Evolutionary conservation across 805 yeast genomes (phyloP), one percentile per base, ranked within the genome.

Genomic region (Myxozyma kluyveri): DNA sequence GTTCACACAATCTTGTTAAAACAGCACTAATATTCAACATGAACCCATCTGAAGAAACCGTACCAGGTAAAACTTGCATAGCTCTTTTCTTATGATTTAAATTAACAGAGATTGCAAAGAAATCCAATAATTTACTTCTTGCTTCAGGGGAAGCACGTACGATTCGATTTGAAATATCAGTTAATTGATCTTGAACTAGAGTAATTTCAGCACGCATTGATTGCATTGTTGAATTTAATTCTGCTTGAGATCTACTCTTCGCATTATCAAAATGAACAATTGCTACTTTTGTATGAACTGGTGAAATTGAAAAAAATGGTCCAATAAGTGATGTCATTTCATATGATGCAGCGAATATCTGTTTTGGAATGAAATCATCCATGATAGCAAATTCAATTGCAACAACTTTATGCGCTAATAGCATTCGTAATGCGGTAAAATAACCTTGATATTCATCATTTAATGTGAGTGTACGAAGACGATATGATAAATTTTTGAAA

Each of bases 1-100:
- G 99, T 64, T 82, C 80, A 32, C 95, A 83, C 53, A 93, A 77
- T 62, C 78, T 80, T 53, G 85, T 76, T 54, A 89, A 70, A 1
- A 90, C 72, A 54, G 81, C 65, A 0, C 89, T 74, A 17, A 88
- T 75, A 68, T 91, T 91, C 47, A 83, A 73, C 86, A 89, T 85
- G 56, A 93, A 77, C 1, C 88, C 88, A 71, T 91, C 88, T 5
- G 87, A 75, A 1, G 95, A 82, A 45, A 86, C 71, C 50, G 80
- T 77, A 14, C 74, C 72, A 10, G 80, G 77, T 61, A 84, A 82
- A 2, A 90, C 84, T 66, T 87, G 95, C 57, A 84, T 82, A 47
- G 96, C 96, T 61, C 88, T 78, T 70, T 98, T 81, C 60, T 88
- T 76, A 68, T 89, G 97, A 65, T 90, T 89, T 45, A 79, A 75